Conservation (phyloP, 106 monocot species). For the Platanthera zijinensis region DNA sequence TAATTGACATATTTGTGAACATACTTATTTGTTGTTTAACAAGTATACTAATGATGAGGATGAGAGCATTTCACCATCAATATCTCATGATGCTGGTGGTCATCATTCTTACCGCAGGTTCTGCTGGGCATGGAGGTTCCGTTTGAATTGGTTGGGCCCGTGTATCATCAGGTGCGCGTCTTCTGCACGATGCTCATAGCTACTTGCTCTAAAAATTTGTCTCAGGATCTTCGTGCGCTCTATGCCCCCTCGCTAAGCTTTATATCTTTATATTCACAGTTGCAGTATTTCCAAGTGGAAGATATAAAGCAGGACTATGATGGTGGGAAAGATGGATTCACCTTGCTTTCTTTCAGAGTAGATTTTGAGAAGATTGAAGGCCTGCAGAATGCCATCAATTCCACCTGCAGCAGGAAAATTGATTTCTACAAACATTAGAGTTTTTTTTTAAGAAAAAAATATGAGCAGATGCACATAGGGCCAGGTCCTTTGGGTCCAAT, state of each 20-base stretch:
- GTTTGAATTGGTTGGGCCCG: slow-evolving; percentile 67
- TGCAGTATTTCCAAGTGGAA: slow-evolving; percentile 78
- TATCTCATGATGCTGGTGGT: not conserved
- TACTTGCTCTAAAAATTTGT: not conserved
- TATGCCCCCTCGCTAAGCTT: not conserved
- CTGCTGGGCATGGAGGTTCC: slow-evolving; percentile 75
- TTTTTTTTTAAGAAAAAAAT: too few relatives aligned
- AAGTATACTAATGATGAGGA: not conserved
- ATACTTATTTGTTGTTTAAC: too few relatives aligned
- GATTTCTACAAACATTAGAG: slow-evolving; percentile 42
- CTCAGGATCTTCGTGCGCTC: too few relatives aligned
- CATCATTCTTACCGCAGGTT: slow-evolving; percentile 23
- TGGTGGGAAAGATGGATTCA: slow-evolving; percentile 70
- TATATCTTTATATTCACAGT: slow-evolving; percentile 24
- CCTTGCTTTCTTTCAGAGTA: slow-evolving; percentile 66
- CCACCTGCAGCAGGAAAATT: slow-evolving; percentile 59
- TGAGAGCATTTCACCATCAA: not conserved
- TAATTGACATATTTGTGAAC: too few relatives aligned
- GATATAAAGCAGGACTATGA: slow-evolving; percentile 86
- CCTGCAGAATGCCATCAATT: slow-evolving; percentile 58
- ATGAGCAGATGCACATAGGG: too few relatives aligned
- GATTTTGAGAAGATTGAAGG: slow-evolving; percentile 68
- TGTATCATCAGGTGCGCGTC: slow-evolving; percentile 80
- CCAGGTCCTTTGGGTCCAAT: too few relatives aligned
- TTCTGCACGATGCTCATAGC: not conserved